Evolutionary conservation across 1,284 basidiomycete species (phyloP), one percentile per base, ranked within the genome.

Genomic region (Ustilago loliicola): DNA sequence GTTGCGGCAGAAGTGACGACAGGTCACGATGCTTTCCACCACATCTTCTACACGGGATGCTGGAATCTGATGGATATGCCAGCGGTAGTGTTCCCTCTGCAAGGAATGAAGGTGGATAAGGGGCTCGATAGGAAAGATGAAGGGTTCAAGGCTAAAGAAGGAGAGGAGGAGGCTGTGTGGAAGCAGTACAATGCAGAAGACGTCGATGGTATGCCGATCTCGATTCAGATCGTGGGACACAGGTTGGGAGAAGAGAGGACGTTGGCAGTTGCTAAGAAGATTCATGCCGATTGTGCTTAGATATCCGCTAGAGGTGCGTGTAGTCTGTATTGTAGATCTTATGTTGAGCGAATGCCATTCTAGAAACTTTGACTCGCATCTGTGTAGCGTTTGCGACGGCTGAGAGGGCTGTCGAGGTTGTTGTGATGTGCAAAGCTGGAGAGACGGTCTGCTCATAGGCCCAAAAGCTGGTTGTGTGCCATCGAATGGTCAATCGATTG

Each of bases 11-110:
- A 76, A 15, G 72, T 66, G 32, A 45, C 61, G 4, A 76, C 77
- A 0, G 45, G 32, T 11, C 71, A 80, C 59, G 79, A 76, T 30
- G 66, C 58, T 7, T 77, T 56, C 61, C 72, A 79, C 21, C 77
- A 80, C 61, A 72, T 79, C 60, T 72, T 74, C 54, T 79, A 76
- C 53, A 80, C 79, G 29, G 75, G 71, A n/a, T 54, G 55, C 23
- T 80, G 79, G 79, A 80, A 80, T 47, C 57, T 80, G 25, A 77
- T 80, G 77, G 77, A 80, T 50, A 63, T 61, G 57, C 79, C 79
- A 2, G 66, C 59, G 5, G 70, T 77, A 8, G 57, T 66, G 2
- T 47, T 72, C 56, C 79, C 77, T 4, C n/a, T 80, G 30, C 50
- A 50, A 0, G 61, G 40, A 10, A 3, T 68, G 13, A 64, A 32